Base-by-base conservation (phyloP, 257 asterid species). In the Gynochthodes officinalis region DNA sequence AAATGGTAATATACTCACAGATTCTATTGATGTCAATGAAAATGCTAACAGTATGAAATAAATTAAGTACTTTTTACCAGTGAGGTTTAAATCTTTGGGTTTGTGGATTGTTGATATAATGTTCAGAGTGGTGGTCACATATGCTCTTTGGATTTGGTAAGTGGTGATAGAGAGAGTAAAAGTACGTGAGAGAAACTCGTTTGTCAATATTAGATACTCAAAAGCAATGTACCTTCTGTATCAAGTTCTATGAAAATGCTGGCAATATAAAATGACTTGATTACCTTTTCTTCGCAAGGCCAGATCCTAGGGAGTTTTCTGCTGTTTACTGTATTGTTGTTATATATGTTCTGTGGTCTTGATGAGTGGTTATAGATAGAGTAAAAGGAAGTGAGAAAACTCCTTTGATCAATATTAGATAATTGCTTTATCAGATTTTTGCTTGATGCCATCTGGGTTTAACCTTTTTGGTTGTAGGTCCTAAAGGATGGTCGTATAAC, bases 401-500 rank as follows among this genome's bases (percentile, higher is more conserved):
- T 5, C 48, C 18, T 43, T 61, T 19, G 16, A 13, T 11, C 10
- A 42, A 72, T 6, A 46, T 15, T 40, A 30, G 62, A 60, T 72
- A 12, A 1, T 35, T 35, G 59, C 64, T 70, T 70, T 27, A 3
- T 66, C 9, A 46, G 18, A 40, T 25, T 7, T 1, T 46, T 67
- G 40, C 27, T 27, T 11, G 13, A 35, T 50, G 15, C 28, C 49
- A 54, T 39, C 19, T 35, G 23, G 33, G 60, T 43, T 62, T 70
- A 44, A 74, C 70, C 48, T 74, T 61, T 71, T 61, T 37, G 67
- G 37, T 79, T 76, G 54, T 76, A 95, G 99, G 99, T 95, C 83
- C 85, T 95, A 61, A 95, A 89, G 87, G 99, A 90, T 79, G 99
- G 99, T 37, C 88, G 70, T 54, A 84, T 95, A 44, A 87, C 87